phyloP scores from a whole-genome alignment of 441 rosid genomes.

The Brassica balearica region DNA sequence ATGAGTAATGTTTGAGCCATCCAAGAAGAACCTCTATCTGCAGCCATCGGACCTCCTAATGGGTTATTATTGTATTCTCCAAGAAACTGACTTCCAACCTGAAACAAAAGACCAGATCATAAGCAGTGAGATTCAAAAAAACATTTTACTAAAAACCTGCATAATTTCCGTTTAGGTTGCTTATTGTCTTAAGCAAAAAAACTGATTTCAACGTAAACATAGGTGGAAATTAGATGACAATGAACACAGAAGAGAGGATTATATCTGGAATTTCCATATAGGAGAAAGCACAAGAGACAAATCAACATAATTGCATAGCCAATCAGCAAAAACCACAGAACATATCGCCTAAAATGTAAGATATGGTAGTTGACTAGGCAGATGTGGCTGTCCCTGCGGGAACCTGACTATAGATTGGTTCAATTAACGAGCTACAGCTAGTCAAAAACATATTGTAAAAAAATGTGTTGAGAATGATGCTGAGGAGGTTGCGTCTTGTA shows the following conservation, averaged over 20 bases:
- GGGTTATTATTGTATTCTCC: slow-evolving; percentile 71
- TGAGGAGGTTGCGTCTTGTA: slow-evolving; percentile 39
- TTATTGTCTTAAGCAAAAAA: slow-evolving; percentile 11
- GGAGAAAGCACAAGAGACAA: background rate
- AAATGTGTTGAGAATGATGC: slow-evolving; percentile 74
- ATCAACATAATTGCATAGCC: slow-evolving; percentile 16
- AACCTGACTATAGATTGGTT: slow-evolving; percentile 62
- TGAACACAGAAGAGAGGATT: slow-evolving; percentile 1
- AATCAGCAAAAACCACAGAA: slow-evolving; percentile 12
- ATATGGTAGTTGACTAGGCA: slow-evolving; percentile 63
- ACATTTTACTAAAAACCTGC: background rate
- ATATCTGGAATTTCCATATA: background rate
- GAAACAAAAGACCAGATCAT: slow-evolving; percentile 27
- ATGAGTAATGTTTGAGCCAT: slow-evolving; percentile 57
- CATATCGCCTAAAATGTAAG: slow-evolving; percentile 17
- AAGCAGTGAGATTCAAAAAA: no score
- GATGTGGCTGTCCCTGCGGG: slow-evolving; percentile 71
- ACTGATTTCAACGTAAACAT: background rate
- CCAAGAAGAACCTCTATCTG: slow-evolving; percentile 84
- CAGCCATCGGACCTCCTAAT: slow-evolving; percentile 60
- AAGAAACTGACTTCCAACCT: slow-evolving; percentile 71
- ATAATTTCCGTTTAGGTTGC: background rate
- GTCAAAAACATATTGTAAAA: slow-evolving; percentile 37
- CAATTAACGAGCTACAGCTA: slow-evolving; percentile 31
- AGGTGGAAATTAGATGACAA: slow-evolving; percentile 3